Conservation (phyloP, 164 flowering plant genomes). For the Macadamia integrifolia region DNA sequence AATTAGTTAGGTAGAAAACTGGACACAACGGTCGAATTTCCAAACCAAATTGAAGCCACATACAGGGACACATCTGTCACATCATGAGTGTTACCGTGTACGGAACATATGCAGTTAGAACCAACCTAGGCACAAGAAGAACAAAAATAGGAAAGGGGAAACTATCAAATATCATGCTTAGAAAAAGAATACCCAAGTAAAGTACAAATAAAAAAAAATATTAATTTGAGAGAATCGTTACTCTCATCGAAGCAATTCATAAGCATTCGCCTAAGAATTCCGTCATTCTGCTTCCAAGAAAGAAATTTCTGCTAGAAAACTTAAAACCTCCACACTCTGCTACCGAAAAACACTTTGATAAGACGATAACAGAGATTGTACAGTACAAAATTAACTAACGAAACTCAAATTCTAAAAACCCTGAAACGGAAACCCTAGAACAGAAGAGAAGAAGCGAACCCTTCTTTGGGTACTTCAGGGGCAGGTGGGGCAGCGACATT, state of each 20-base stretch:
- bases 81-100: background rate
- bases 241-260: background rate
- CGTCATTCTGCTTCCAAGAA: background rate
- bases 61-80: background rate
- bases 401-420: background rate
- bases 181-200: background rate
- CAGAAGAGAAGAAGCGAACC: background rate
- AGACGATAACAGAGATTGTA: background rate
- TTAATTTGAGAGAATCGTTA: background rate
- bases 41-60: background rate
- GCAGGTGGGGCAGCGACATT: constrained; percentile 1
- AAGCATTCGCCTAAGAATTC: background rate
- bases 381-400: background rate
- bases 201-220: background rate
- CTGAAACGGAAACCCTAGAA: background rate
- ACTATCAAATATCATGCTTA: background rate
- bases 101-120: background rate
- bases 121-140: background rate
- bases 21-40: background rate
- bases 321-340: background rate
- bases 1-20: too few relatives aligned
- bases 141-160: background rate
- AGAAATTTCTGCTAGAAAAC: background rate
- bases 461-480: constrained; percentile 12
- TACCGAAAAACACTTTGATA: background rate